Evolutionary conservation across 2,329 filamentous ascomycete genomes (phyloP).

Genomic region (Tolypocladium ophioglossoides): DNA sequence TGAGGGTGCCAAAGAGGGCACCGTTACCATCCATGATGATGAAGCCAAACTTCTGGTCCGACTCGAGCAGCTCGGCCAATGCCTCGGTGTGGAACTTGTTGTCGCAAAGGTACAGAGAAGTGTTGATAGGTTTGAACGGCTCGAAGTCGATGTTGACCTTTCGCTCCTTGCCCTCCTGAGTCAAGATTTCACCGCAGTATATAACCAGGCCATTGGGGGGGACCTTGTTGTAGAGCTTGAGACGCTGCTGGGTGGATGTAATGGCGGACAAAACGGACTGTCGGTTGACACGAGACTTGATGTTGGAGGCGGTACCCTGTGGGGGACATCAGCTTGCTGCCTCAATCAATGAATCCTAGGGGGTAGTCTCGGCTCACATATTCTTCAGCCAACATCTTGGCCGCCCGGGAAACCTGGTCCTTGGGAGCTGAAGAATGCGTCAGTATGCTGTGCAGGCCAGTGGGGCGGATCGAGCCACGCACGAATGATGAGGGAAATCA

Average conservation of each 20-base stretch:
- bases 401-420: conserved; percentile 90
- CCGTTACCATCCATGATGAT: conserved; percentile 99
- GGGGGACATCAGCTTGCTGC: conserved; percentile 9
- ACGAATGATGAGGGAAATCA: conserved; percentile 99
- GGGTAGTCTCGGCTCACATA: conserved; percentile 50
- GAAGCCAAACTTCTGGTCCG: conserved; percentile 98
- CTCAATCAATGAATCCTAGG: neutral
- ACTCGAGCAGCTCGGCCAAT: conserved; percentile 91
- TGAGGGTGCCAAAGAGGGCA: conserved; percentile 90
- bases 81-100: conserved; percentile 99
- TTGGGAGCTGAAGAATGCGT: conserved; percentile 61
- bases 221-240: conserved; percentile 99
- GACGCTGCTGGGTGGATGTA: conserved; percentile 95
- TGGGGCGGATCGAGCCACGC: conserved; percentile 26
- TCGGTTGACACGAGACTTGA: conserved; percentile 98
- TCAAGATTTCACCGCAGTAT: conserved; percentile 99
- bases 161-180: conserved; percentile 93
- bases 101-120: conserved; percentile 97
- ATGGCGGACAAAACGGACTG: conserved; percentile 97
- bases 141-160: conserved; percentile 99
- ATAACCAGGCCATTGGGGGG: conserved; percentile 95
- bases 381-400: conserved; percentile 99
- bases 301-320: conserved; percentile 95
- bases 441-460: conserved; percentile 1
- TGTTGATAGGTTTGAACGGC: conserved; percentile 99